Base-by-base conservation (phyloP, 805 yeast species). In the Kregervanrija delftensis region DNA sequence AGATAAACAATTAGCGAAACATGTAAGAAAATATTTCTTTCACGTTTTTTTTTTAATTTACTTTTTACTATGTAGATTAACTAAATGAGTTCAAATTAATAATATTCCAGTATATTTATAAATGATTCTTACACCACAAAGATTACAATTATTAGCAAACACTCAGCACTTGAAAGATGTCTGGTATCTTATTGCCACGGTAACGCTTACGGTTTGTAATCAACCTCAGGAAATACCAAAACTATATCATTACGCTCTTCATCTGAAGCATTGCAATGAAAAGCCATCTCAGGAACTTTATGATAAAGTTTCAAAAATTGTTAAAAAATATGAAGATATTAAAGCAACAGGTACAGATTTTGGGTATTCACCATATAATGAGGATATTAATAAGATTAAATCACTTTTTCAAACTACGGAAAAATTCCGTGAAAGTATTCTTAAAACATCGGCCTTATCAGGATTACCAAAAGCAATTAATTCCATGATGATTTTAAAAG, bases 381-480 rank as follows among this genome's bases (percentile, higher is more conserved):
- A 17, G 2, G 5, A 40, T 4, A 37, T 37, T 12, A 22, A 40
- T 4, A 11, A 15, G 1, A 13, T 30, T 1, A 14, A 42, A 3
- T 16, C 14, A 9, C 30, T 49, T 11, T 41, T 35, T 31, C 11
- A 31, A 39, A 42, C 47, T 1, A 54, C 90, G 0, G 68, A 69
- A 35, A 76, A 83, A 52, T 67, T 84, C 43, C 69, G 95, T 48
- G 97, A 90, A 56, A 81, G 89, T 8, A 65, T 90, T 3, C 65
- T 90, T 56, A 90, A 89, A 57, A 72, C 87, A 3, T 74, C 84
- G 0, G 95, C 96, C 0, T 65, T 90, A 39, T 77, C 81, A 12
- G 97, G 97, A 0, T 69, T 89, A 11, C 97, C 97, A 1, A 82
- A 81, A 53, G 77, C 89, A 1, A 90, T 90, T 60, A 90, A 89